Percentiles rank a stretch among this genome's conserved stretches.
These are phyloP conservation scores for Brassica nigra DNA, from an alignment of 345 rosid species.

Conservation along the genomic window DNA sequence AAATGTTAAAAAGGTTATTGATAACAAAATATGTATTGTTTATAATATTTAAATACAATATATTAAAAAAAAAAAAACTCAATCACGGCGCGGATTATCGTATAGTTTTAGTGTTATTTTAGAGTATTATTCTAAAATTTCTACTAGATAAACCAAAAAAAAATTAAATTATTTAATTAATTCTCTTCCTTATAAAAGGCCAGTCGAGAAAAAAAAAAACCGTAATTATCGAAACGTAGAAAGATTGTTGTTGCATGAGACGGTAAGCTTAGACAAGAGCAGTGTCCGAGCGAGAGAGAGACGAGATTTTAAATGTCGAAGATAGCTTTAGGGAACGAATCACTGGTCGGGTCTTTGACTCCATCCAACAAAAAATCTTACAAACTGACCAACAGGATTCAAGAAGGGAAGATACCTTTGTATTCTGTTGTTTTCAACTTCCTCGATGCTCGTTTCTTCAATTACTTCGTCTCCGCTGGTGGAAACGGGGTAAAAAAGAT, in stretches of 20 bases:
- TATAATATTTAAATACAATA: too few relatives aligned
- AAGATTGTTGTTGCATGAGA: conserved; percentile 16
- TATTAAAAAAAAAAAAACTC: too few relatives aligned
- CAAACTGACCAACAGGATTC: conserved; percentile 83
- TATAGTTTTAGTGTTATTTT: too few relatives aligned
- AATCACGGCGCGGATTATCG: too few relatives aligned
- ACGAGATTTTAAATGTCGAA: conserved; percentile 56
- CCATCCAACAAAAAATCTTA: conserved; percentile 77
- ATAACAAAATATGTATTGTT: too few relatives aligned
- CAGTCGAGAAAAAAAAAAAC: too few relatives aligned
- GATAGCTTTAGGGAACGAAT: conserved; percentile 71
- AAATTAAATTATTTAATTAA: too few relatives aligned
- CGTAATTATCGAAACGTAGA: neutral
- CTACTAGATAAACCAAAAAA: too few relatives aligned
- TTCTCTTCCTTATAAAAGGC: too few relatives aligned
- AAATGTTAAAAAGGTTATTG: too few relatives aligned
- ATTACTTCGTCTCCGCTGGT: conserved; percentile 88
- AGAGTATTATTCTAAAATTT: too few relatives aligned
- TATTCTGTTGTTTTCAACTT: conserved; percentile 94
- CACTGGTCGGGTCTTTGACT: conserved; percentile 73
- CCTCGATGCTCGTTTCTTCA: conserved; percentile 89
- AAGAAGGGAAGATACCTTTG: conserved; percentile 92
- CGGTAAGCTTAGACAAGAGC: conserved; percentile 15
- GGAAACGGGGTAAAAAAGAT: conserved; percentile 70
- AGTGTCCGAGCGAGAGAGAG: conserved; percentile 6